Evolutionary conservation across 495 filamentous ascomycete genomes (phyloP).

Genomic region (Penicillium daleae): DNA sequence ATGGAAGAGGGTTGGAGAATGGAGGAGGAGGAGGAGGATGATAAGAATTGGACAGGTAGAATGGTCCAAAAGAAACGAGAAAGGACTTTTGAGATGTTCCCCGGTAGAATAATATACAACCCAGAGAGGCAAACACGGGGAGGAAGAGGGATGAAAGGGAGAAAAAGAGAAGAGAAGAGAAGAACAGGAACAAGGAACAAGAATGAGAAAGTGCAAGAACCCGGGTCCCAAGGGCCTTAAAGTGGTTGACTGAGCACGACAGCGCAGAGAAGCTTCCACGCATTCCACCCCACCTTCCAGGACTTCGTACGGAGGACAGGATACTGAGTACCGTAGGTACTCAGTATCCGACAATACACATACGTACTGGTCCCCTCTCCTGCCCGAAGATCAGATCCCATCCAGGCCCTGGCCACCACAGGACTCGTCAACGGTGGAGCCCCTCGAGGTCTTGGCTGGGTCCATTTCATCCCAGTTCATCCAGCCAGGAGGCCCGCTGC

Average conservation of each 20-base stretch:
- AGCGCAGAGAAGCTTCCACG: slow-evolving; percentile 6
- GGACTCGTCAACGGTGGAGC: slow-evolving; percentile 38
- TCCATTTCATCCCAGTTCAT: slow-evolving; percentile 16
- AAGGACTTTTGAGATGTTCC: neutral
- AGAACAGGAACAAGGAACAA: slow-evolving; percentile 2
- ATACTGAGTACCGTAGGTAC: too few species aligned
- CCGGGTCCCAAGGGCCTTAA: neutral
- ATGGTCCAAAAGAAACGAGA: neutral
- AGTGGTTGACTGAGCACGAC: slow-evolving; percentile 4
- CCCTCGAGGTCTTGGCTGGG: slow-evolving; percentile 26
- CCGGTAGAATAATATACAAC: neutral
- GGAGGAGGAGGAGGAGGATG: slow-evolving; percentile 10
- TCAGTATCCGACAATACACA: too few species aligned
- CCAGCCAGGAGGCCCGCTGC: slow-evolving; percentile 19
- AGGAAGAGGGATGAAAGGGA: slow-evolving; percentile 13
- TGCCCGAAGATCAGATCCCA: neutral
- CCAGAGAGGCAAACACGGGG: neutral
- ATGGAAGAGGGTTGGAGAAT: slow-evolving; percentile 14
- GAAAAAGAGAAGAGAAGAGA: slow-evolving; percentile 16
- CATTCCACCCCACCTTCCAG: slow-evolving; percentile 1
- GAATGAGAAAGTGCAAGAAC: slow-evolving; percentile 3
- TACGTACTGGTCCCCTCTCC: neutral
- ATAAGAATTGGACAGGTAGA: slow-evolving; percentile 7
- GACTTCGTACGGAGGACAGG: neutral
- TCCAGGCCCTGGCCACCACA: slow-evolving; percentile 6